Evolutionary conservation across 1,139 yeast genomes (phyloP), one percentile per base, ranked within the genome.

Genomic region (Lodderomyces pseudojiufengensis): DNA sequence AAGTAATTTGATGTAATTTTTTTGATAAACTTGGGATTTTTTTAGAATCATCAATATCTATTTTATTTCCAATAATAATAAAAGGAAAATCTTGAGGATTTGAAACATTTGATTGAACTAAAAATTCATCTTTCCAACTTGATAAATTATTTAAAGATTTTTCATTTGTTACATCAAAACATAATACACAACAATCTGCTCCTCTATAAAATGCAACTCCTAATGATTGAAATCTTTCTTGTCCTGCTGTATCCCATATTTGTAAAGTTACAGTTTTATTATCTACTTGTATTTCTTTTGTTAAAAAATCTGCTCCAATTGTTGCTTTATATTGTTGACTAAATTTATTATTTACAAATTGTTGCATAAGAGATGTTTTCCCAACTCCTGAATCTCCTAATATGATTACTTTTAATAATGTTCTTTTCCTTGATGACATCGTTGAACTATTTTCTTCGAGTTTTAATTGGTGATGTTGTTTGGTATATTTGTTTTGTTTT

Each of bases 181-280:
- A 95, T 44, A 92, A 73, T 8, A 92, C 97, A 63, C 98, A 92
- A 62, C 98, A 92, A 61, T 92, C 98, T 1, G 98, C 97, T 25
- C 98, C 98, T 50, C 98, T 73, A 61, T 92, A 92, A 59, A 92
- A 92, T 1, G 98, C 98, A 31, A 92, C 97, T 12, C 98, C 98
- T 45, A 92, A 71, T 42, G 95, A 82, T 63, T 92, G 98, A 70
- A 92, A 92, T 49, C 98, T 71, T 63, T 92, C 98, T 67, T 92
- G 98, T 22, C 98, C 98, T 3, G 98, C 98, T 29, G 98, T 92
- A 57, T 92, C 98, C 98, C 98, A 92, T 38, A 92, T 80, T 70
- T 92, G 96, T 71, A 84, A 73, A 21, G 88, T 80, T 9, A 83
- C 90, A 46, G 76, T 75, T 49, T 84, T 78, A 47, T 82, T 92